phyloP scores from a whole-genome alignment of 768 basidiomycete species.

The Phylloporus sp. region DNA sequence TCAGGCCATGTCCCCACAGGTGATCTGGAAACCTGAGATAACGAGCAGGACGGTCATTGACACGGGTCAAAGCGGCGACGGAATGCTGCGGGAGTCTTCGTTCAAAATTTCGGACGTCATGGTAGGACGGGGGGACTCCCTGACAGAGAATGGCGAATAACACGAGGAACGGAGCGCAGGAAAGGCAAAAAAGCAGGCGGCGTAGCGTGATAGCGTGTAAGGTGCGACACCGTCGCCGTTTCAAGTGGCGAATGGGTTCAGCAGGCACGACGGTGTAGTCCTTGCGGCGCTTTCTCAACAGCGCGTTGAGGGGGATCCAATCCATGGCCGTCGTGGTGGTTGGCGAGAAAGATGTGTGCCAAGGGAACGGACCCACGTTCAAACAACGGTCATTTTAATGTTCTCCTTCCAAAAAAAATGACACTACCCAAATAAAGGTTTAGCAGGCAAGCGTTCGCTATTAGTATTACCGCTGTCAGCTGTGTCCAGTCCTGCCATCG shows the following conservation, averaged over 20 bases:
- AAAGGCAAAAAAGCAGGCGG: conserved; percentile 24
- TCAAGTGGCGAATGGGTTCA: conserved; percentile 2
- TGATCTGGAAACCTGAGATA: conserved; percentile 53
- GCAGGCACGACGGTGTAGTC: conserved; percentile 14
- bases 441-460: too few species aligned
- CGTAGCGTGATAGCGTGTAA: conserved; percentile 22
- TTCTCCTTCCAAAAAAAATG: too few species aligned
- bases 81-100: conserved; percentile 38
- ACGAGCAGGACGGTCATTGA: conserved; percentile 9
- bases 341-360: not conserved
- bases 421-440: too few species aligned
- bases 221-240: conserved; percentile 15
- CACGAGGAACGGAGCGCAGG: conserved; percentile 20
- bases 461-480: too few species aligned
- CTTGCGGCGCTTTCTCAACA: not conserved
- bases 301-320: conserved; percentile 5
- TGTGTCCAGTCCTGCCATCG: too few species aligned
- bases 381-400: too few species aligned
- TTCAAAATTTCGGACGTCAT: conserved; percentile 35
- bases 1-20: conserved; percentile 58
- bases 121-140: conserved; percentile 39
- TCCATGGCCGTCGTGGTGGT: not conserved
- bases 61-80: conserved; percentile 11
- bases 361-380: not conserved
- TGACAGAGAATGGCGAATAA: conserved; percentile 30